phyloP scores from a whole-genome alignment of 352 stramenopile species.

The Pythium dissotocum region DNA sequence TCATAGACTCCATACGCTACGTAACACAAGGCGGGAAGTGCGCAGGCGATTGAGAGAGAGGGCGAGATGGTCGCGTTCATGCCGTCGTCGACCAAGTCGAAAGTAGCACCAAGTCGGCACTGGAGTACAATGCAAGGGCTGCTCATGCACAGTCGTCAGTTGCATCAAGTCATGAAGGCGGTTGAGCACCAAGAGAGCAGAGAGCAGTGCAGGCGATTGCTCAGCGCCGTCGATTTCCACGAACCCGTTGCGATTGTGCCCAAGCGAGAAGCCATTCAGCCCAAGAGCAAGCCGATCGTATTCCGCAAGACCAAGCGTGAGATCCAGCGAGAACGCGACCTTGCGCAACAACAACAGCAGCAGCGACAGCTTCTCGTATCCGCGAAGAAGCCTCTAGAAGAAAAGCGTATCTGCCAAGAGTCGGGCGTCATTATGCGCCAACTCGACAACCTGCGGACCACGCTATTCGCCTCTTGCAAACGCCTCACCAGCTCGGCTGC shows the following conservation, averaged over 20 bases:
- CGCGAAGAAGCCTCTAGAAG: background rate
- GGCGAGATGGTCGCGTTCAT: constrained; percentile 10
- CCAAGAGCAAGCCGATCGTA: constrained; percentile 24
- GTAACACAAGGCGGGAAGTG: too few species aligned
- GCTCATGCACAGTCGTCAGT: constrained; percentile 26
- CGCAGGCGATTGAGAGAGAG: background rate
- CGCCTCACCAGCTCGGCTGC: background rate
- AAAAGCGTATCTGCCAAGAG: background rate
- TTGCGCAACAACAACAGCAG: constrained; percentile 2
- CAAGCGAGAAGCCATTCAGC: background rate
- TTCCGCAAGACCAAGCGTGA: constrained; percentile 34
- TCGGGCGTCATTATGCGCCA: constrained; percentile 11
- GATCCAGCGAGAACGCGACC: constrained; percentile 29
- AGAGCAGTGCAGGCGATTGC: constrained; percentile 9
- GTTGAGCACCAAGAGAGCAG: constrained; percentile 9
- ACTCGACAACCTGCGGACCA: constrained; percentile 16
- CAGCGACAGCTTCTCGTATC: background rate
- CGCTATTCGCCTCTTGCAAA: constrained; percentile 18
- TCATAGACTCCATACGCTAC: too few species aligned
- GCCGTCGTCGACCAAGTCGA: constrained; percentile 13
- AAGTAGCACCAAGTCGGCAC: constrained; percentile 22
- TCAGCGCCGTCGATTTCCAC: constrained; percentile 1
- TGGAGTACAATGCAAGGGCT: constrained; percentile 26
- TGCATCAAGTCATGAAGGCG: constrained; percentile 20
- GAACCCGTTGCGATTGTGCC: background rate